Evolutionary conservation across 2,329 filamentous ascomycete genomes (phyloP), one percentile per base, ranked within the genome.

Genomic region (Monascus ruber): DNA sequence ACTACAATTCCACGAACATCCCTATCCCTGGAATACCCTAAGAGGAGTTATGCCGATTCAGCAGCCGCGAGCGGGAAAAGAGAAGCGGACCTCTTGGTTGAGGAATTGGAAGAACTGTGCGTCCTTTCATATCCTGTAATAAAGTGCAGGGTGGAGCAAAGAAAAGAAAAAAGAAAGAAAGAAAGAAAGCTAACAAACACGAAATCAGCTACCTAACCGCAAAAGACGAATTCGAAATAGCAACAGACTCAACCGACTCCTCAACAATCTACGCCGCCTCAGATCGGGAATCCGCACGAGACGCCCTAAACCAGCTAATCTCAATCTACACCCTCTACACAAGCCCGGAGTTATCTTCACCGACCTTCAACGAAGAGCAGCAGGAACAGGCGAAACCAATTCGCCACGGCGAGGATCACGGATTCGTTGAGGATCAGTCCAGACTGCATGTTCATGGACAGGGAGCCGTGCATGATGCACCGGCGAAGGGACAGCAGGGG

Each of bases 161-260:
- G 42, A 39, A 51, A 35, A 46, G 52, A 17, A 17, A 17, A 3
- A 17, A 17, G 24, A 51, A 35, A 46, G 52, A 51, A 35, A 46
- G 52, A 17, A 17, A 17, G 17, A 17, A 17, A 17, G 17, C 17
- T 17, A 17, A 17, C 17, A 17, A 17, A 17, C 17, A 17, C 17
- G 17, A 17, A 17, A 37, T 49, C 8, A 62, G 64, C 35, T 68
- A 68, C 44, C 61, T 65, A 40, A 62, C 61, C 1, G 65, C 68
- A 3, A 60, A 62, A 42, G 68, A 71, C 46, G 67, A 71, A 48
- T 67, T 70, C 41, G 67, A 71, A 52, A 70, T 71, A 44, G 68
- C 68, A 3, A 60, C 60, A 0, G 67, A 71, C 39, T 67, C 65
- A 44, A 70, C 67, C 1, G 60, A 68, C 32, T 55, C 53, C 26